Conservation (phyloP, 768 basidiomycete species). For the Leccinum rimulosum region DNA sequence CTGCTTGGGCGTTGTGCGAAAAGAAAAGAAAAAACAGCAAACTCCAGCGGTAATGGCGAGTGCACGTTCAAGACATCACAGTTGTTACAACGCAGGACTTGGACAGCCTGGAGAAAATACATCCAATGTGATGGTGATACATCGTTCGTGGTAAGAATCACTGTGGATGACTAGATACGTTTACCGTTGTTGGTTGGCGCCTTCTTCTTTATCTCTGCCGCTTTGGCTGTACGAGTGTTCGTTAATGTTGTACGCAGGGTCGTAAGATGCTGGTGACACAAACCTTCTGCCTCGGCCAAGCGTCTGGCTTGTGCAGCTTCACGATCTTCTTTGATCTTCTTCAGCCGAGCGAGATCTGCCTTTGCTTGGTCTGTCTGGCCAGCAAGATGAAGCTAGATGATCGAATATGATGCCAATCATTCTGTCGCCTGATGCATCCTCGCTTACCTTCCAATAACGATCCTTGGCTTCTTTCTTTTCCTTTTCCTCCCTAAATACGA, state of each 20-base stretch:
- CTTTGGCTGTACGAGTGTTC: slow-evolving; percentile 47
- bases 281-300: slow-evolving; percentile 86
- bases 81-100: background rate
- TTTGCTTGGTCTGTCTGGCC: slow-evolving; percentile 94
- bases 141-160: background rate
- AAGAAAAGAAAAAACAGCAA: background rate
- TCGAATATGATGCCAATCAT: slow-evolving; percentile 1
- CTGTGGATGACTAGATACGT: slow-evolving; percentile 29
- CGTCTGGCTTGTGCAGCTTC: slow-evolving; percentile 86
- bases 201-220: slow-evolving; percentile 60
- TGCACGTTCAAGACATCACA: background rate
- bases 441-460: slow-evolving; percentile 76
- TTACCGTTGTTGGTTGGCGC: slow-evolving; percentile 35
- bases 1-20: no score
- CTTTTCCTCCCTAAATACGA: slow-evolving; percentile 69
- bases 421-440: background rate
- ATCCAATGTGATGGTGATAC: slow-evolving; percentile 1
- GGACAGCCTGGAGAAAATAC: background rate
- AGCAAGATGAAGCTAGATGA: slow-evolving; percentile 56
- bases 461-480: slow-evolving; percentile 90
- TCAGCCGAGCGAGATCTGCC: slow-evolving; percentile 80
- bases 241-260: background rate
- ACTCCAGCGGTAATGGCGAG: background rate
- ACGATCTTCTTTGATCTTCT: slow-evolving; percentile 82
- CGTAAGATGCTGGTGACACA: slow-evolving; percentile 11